Percentiles rank a stretch among this genome's conserved stretches.
Conservation (phyloP, 306 rosid genomes). For the Psophocarpus tetragonolobus region DNA sequence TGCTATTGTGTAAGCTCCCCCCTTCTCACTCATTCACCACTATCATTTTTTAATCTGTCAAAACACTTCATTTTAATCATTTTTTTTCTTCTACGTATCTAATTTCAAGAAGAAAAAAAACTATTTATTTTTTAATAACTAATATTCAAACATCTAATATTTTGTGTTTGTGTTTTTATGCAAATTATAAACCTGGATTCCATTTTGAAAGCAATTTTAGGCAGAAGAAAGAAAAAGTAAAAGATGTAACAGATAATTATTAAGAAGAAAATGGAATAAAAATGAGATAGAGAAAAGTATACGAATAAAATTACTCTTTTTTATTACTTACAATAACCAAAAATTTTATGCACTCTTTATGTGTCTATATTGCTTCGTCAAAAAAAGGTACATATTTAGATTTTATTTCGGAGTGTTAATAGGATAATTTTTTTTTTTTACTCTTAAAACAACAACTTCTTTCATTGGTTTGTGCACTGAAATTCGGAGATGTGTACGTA, state of each 20-base stretch:
- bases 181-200: background rate
- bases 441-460: background rate
- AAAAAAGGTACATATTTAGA: background rate
- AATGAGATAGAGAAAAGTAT: background rate
- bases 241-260: no score
- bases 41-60: no score
- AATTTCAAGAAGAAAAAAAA: background rate
- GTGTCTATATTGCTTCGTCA: background rate
- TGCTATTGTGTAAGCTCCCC: slow-evolving; percentile 59
- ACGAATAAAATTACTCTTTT: background rate
- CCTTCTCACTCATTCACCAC: background rate
- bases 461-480: background rate
- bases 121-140: background rate
- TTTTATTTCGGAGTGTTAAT: background rate
- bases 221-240: background rate
- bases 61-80: background rate
- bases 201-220: background rate
- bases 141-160: background rate
- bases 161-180: background rate
- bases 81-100: background rate
- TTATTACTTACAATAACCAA: background rate
- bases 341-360: background rate
- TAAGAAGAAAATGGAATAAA: no score
- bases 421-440: no score
- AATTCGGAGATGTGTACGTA: background rate